Base-by-base conservation (phyloP, 2,329 filamentous ascomycete genomes). In the Fusarium miscanthi region DNA sequence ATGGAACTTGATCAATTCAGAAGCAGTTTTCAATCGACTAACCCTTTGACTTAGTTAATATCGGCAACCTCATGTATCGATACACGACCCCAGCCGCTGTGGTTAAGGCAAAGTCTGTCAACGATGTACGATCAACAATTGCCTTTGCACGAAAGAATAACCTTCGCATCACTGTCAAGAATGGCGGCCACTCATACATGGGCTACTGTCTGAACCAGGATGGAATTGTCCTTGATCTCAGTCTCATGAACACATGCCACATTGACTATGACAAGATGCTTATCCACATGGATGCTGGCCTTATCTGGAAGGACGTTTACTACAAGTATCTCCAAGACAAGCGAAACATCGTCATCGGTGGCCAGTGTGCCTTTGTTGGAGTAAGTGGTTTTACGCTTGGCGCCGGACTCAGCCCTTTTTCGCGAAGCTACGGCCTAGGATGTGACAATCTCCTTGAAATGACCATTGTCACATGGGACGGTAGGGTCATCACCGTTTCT, bases 341-440 rank as follows among this genome's bases (percentile, higher is more conserved):
- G 11, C 49, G 61, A 6, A 54, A 65, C 16, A 58, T 68, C 23
- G 25, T 52, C 38, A 60, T 59, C 12, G 61, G 49, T 2, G 65
- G 49, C 4, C 54, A 58, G 1, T 68, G 60, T 11, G 49, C 54
- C 2, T 35, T 31, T 4, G 40, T 68, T 1, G 65, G 64, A 4
- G 52, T 66, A 2, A 66, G 63, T 3, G 63, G 59, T 8, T 66
- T 66, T 8, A 66, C 49, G 5, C 52, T 66, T 3, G 63, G 63
- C 3, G 63, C 49, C 2, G 63, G 63, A 3, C 53, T 66, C 4
- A 63, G 58, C 8, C 63, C 59, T 1, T 52, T 66, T 21, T 63
- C 59, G 3, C 51, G 59, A 8, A 66, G 59, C 16, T 66, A 57
- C 8, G 63, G 63, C 1, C 43, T 66, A 6, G 63, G 63, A 1